Evolutionary conservation across 2,329 filamentous ascomycete genomes (phyloP), one percentile per base, ranked within the genome.

Genomic region (Fusarium sp.): DNA sequence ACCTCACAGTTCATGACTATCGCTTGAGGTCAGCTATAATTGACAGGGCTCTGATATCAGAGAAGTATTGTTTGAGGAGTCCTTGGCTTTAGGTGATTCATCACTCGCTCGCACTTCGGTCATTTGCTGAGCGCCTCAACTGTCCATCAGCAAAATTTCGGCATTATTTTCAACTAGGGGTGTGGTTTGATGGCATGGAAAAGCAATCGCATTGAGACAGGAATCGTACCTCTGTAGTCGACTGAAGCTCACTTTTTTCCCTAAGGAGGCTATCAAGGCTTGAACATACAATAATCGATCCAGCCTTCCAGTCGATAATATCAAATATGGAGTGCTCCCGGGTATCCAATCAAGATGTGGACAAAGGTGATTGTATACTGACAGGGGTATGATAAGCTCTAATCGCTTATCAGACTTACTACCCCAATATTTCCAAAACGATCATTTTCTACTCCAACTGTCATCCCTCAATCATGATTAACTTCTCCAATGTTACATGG

Each of bases 61-160:
- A 20, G 16, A 8, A 2, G 26, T 15, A 7, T 11, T 20, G 3
- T 2, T 0, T 14, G n/a, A 31, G 18, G 3, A 24, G 6, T 6
- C 3, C 4, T 20, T 10, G 12, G 7, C 6, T 33, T 20, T 1
- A 7, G 12, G 30, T 8, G 5, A 26, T 8, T 11, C 3, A 8
- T 33, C 1, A 26, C 10, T 3, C 7, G 6, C 6, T n/a, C 14
- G 9, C 26, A 30, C 9, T 13, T 20, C 30, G 6, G 7, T 6
- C 4, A 11, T 3, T 1, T 2, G 0, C 4, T 14, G 22, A 0
- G 4, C 11, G 7, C 28, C 22, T n/a, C 9, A 3, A 2, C 22
- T 6, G 9, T n/a, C 5, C 1, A 3, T 3, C 2, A 11, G 1
- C 6, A 5, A 28, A 28, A 13, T 5, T 16, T 4, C 13, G 9